Conservation (phyloP, 1,139 yeast species). For the Diutina sp. region DNA sequence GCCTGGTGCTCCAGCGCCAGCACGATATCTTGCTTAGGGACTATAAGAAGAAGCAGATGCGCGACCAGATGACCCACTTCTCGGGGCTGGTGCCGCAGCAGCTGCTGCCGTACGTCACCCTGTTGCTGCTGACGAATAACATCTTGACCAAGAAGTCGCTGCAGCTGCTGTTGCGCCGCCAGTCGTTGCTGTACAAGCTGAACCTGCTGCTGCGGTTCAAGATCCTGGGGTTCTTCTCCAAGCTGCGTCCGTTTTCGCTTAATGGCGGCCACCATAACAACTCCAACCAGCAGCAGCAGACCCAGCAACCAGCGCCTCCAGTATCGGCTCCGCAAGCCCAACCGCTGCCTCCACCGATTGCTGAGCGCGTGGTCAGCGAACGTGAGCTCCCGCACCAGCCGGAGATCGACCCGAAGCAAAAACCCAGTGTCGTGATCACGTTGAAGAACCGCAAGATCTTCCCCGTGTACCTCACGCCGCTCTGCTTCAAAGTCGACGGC, state of each 20-base stretch:
- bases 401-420: slow-evolving; percentile 32
- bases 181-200: slow-evolving; percentile 29
- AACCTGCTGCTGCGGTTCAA: slow-evolving; percentile 26
- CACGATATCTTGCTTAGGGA: slow-evolving; percentile 20
- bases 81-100: background rate
- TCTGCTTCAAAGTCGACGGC: slow-evolving; percentile 49
- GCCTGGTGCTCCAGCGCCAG: slow-evolving; percentile 21
- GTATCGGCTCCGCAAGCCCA: background rate
- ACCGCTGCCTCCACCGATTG: background rate
- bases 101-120: background rate
- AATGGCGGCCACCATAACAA: background rate
- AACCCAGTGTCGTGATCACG: slow-evolving; percentile 45
- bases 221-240: slow-evolving; percentile 29
- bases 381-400: background rate
- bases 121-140: background rate
- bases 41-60: slow-evolving; percentile 18
- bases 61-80: background rate
- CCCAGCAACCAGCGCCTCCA: background rate
- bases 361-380: background rate
- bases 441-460: slow-evolving; percentile 38
- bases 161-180: slow-evolving; percentile 19
- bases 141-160: background rate
- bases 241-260: slow-evolving; percentile 22
- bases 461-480: slow-evolving; percentile 40
- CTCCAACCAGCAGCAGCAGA: background rate